Evolutionary conservation across 148 eudicot genomes (phyloP).

Genomic region (Silene conica): DNA sequence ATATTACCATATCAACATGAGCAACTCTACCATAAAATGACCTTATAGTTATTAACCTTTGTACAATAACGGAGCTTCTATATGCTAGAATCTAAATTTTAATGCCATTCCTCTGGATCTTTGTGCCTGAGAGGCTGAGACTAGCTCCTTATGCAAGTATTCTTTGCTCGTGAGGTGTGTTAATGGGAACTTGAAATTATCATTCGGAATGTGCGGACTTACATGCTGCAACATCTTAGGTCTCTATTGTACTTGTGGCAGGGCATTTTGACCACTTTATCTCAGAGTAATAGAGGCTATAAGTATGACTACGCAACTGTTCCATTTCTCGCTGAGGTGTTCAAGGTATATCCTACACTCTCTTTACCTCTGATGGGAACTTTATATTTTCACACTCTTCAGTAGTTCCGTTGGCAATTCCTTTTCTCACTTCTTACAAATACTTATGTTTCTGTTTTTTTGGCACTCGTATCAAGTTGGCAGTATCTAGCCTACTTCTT

Average conservation of each 20-base stretch:
- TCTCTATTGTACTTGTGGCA: slow-evolving; percentile 28
- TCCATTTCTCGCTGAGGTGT: slow-evolving; percentile 80
- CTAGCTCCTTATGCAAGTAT: too few species aligned
- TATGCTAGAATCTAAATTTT: too few species aligned
- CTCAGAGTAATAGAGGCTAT: slow-evolving; percentile 67
- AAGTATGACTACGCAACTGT: slow-evolving; percentile 81
- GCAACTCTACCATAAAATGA: too few species aligned
- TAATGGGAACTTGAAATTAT: background rate
- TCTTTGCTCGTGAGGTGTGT: too few species aligned
- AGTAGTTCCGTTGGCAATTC: background rate
- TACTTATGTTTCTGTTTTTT: background rate
- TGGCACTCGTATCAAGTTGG: slow-evolving; percentile 28
- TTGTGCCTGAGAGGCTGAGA: too few species aligned
- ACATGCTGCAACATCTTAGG: background rate
- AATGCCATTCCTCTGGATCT: too few species aligned
- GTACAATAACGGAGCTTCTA: too few species aligned
- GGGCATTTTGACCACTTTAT: slow-evolving; percentile 77
- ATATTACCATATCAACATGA: too few species aligned
- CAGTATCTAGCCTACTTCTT: slow-evolving; percentile 68
- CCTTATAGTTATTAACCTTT: too few species aligned
- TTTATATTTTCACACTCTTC: background rate
- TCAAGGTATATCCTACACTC: slow-evolving; percentile 43
- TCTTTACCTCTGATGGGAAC: background rate
- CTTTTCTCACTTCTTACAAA: background rate
- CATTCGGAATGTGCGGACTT: background rate